These are phyloP conservation scores for Trichoderma lentiforme DNA, from an alignment of 2,329 filamentous ascomycete genomes.

Conservation along the genomic window DNA sequence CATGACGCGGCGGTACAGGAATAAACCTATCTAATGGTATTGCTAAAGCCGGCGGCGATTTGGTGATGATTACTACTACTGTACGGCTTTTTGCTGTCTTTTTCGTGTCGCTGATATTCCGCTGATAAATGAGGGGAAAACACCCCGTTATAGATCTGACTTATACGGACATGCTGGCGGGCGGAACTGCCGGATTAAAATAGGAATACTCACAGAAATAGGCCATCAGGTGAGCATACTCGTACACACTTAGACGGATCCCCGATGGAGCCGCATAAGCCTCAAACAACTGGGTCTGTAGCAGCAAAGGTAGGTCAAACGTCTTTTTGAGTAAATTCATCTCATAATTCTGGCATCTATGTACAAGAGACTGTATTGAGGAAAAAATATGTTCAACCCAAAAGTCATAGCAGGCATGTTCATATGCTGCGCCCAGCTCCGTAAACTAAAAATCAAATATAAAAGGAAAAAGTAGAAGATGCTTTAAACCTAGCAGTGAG, in stretches of 20 bases:
- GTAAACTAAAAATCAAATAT: constrained; percentile 2
- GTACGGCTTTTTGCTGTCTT: neutral
- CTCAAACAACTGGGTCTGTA: neutral
- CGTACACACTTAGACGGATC: neutral
- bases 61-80: neutral
- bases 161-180: neutral
- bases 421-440: constrained; percentile 11
- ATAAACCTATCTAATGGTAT: neutral
- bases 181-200: constrained; percentile 9
- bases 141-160: neutral
- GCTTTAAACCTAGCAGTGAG: neutral
- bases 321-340: neutral
- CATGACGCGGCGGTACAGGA: neutral
- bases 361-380: constrained; percentile 17
- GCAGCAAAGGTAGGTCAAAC: neutral
- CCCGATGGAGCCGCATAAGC: constrained; percentile 1
- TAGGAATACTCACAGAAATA: neutral
- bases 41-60: neutral
- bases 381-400: constrained; percentile 2
- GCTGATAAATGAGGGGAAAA: neutral
- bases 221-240: neutral
- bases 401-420: constrained; percentile 14
- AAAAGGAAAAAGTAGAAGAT: neutral
- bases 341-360: constrained; percentile 17
- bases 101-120: neutral